Conservation (phyloP, 2,329 filamentous ascomycete genomes). For the Beauveria brongniartii region DNA sequence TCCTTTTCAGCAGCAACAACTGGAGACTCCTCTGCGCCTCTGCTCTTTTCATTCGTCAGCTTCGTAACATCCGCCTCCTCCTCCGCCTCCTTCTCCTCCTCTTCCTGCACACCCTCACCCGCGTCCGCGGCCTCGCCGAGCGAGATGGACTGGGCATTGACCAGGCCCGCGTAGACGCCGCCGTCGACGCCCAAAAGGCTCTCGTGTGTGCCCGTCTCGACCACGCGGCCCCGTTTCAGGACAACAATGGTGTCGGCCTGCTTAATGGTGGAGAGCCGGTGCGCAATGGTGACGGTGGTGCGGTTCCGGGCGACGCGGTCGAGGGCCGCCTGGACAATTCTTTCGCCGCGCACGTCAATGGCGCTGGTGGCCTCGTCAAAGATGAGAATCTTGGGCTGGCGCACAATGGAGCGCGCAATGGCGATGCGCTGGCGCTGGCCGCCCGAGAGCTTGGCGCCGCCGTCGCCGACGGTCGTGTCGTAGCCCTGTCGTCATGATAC, state of each 20-base stretch:
- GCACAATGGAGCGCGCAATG: slow-evolving; percentile 60
- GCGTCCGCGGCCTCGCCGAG: slow-evolving; percentile 40
- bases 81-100: slow-evolving; percentile 39
- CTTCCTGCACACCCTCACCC: slow-evolving; percentile 29
- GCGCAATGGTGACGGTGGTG: slow-evolving; percentile 68
- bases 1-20: background rate
- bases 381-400: slow-evolving; percentile 60
- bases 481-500: slow-evolving; percentile 44
- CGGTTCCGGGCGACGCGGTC: slow-evolving; percentile 52
- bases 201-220: slow-evolving; percentile 70
- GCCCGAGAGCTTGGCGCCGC: slow-evolving; percentile 70
- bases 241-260: slow-evolving; percentile 75
- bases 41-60: slow-evolving; percentile 38
- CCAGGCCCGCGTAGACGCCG: slow-evolving; percentile 60
- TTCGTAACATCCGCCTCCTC: slow-evolving; percentile 29
- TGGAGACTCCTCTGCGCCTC: slow-evolving; percentile 33
- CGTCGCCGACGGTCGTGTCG: slow-evolving; percentile 66
- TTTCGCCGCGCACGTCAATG: slow-evolving; percentile 45
- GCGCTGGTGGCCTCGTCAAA: slow-evolving; percentile 72
- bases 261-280: slow-evolving; percentile 66
- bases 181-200: slow-evolving; percentile 52
- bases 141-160: slow-evolving; percentile 53
- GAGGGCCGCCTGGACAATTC: slow-evolving; percentile 53
- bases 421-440: slow-evolving; percentile 65
- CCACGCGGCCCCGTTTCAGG: slow-evolving; percentile 59